phyloP scores from a whole-genome alignment of 176 grass and related monocot species.

The Themeda triandra region DNA sequence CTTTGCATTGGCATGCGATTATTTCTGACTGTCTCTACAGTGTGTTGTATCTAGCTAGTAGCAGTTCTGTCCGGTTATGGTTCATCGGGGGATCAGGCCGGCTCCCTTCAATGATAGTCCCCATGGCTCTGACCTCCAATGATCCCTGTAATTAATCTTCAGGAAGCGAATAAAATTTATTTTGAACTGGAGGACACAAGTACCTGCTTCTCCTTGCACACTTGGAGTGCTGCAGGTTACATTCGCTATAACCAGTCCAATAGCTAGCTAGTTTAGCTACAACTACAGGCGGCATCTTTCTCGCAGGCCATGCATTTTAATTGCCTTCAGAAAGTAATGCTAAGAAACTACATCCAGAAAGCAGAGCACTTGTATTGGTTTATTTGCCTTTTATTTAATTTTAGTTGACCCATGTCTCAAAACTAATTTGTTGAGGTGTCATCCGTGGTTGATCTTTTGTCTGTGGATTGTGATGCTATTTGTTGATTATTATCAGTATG shows the following conservation, averaged over 20 bases:
- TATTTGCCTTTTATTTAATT: not conserved
- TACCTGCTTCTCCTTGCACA: too few species aligned
- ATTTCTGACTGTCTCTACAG: not conserved
- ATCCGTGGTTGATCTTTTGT: not conserved
- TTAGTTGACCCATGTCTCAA: not conserved
- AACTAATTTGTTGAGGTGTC: conserved; percentile 17
- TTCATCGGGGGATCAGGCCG: too few species aligned
- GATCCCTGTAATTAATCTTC: too few species aligned
- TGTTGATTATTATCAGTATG: not conserved
- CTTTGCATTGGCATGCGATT: too few species aligned
- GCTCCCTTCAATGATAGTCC: too few species aligned
- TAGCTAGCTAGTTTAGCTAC: not conserved
- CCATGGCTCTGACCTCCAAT: too few species aligned
- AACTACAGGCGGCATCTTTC: not conserved
- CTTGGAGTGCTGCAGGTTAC: conserved; percentile 18
- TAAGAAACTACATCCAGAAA: not conserved
- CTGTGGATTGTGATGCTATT: too few species aligned
- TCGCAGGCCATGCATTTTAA: not conserved
- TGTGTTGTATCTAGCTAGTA: not conserved
- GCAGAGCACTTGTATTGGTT: not conserved
- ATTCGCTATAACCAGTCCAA: not conserved
- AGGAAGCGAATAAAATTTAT: too few species aligned
- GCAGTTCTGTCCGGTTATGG: too few species aligned
- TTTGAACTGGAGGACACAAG: too few species aligned
- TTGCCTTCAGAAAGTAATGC: conserved; percentile 6